Percentiles rank a stretch among this genome's conserved stretches.
phyloP scores from a whole-genome alignment of 305 asterid genomes.

The Rubia tinctorum region DNA sequence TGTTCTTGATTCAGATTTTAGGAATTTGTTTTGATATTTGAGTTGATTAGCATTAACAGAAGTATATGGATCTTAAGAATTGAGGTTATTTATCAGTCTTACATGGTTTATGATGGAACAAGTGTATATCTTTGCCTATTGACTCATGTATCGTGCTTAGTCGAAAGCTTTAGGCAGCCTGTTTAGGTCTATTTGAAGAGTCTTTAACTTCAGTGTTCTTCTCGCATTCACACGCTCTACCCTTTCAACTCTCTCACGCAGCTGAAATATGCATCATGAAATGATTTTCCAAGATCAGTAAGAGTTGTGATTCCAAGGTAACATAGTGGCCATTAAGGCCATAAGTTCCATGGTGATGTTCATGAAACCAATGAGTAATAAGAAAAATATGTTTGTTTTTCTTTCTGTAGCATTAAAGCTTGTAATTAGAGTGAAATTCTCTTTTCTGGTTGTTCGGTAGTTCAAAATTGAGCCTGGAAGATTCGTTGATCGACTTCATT shows the following conservation, averaged over 20 bases:
- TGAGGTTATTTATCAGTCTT: not conserved
- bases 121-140: not conserved
- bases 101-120: not conserved
- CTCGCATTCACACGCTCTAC: constrained; percentile 77
- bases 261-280: constrained; percentile 69
- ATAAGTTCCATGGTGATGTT: constrained; percentile 24
- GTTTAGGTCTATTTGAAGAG: constrained; percentile 35
- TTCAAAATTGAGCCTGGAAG: constrained; percentile 9
- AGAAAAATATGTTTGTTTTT: constrained; percentile 25
- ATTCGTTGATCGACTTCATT: not conserved
- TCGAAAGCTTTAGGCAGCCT: constrained; percentile 26
- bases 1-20: not conserved
- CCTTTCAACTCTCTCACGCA: constrained; percentile 58
- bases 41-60: not conserved
- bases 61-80: not conserved
- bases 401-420: constrained; percentile 28
- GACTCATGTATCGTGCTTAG: constrained; percentile 18
- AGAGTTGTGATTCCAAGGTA: constrained; percentile 47
- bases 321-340: constrained; percentile 27
- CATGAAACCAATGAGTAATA: constrained; percentile 32
- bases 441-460: constrained; percentile 5
- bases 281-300: constrained; percentile 38
- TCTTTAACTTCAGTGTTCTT: constrained; percentile 40
- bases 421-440: constrained; percentile 12
- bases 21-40: not conserved